Evolutionary conservation across 2,329 filamentous ascomycete species (phyloP), one percentile per base, ranked within the genome.

Genomic region (Phyllosticta citriasiana): DNA sequence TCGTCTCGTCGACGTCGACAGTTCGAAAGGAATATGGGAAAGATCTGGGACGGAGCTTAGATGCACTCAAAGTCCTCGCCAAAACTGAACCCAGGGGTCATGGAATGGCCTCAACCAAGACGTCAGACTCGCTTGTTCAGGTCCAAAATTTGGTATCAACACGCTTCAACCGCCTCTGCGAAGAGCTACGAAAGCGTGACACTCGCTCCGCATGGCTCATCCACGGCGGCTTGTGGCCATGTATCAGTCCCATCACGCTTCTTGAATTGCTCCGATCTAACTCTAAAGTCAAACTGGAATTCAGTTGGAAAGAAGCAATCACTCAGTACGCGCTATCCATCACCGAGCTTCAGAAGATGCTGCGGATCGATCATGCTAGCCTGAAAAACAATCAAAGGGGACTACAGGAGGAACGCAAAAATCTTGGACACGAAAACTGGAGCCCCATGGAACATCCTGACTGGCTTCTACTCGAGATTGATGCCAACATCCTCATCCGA

Each of bases 381-480:
- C 66, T 19, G 33, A 68, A 55, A 63, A 56, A 0, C n/a, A 70
- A 26, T 66, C 72, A 25, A 19, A 61, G 65, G 61, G 69, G 64
- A 66, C 65, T 67, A 1, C 16, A 65, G 1, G 78, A 81, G 3
- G 82, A 86, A 63, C 65, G 70, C 12, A 62, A 60, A 0, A 82
- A 81, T 25, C 1, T 40, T 0, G 84, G 82, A 0, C 85, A 88
- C 65, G 67, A 66, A 0, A 77, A 84, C 30, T 88, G 85, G 85
- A 67, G 75, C 2, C 80, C 83, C 0, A n/a, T 68, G 0, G 71
- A 82, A 0, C 69, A 79, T 33, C 77, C 84, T 0, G 86, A 89
- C 66, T 88, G 85, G 82, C 69, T 89, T 0, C 73, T 89, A 0
- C 71, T 90, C 0, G 86, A 89, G 64, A 80, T 89, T 14, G 87